Percentiles rank a stretch among this genome's conserved stretches.
These are phyloP conservation scores for Mucor sp. DNA, from an alignment of 371 early-diverging fungal genomes.

Conservation along the genomic window DNA sequence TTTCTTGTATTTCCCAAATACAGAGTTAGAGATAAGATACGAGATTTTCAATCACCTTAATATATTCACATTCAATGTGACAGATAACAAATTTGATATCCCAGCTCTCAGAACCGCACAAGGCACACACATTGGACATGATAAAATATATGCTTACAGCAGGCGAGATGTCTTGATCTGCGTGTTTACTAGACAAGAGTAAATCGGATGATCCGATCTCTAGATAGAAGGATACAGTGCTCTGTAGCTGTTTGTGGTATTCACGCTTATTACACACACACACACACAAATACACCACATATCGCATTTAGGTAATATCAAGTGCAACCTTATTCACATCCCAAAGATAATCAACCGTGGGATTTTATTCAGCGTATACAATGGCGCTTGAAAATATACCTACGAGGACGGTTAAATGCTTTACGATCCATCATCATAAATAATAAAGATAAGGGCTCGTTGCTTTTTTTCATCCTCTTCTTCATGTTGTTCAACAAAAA, in stretches of 20 bases:
- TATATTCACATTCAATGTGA: slow-evolving; percentile 3
- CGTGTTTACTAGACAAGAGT: no score
- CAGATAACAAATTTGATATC: slow-evolving; percentile 8
- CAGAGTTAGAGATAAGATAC: slow-evolving; percentile 13
- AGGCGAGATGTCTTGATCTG: not conserved
- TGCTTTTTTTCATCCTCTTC: not conserved
- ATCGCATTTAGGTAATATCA: not conserved
- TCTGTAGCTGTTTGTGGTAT: not conserved
- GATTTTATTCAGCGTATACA: not conserved
- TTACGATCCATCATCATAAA: not conserved
- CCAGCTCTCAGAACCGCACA: not conserved
- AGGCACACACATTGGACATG: not conserved
- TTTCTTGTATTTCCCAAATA: slow-evolving; percentile 3
- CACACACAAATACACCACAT: not conserved
- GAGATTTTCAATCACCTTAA: slow-evolving; percentile 6
- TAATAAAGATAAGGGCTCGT: not conserved
- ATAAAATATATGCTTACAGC: not conserved
- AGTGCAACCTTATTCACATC: not conserved
- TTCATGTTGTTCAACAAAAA: not conserved
- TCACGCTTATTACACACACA: not conserved
- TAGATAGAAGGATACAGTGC: not conserved
- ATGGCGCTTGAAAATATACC: not conserved
- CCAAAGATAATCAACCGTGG: slow-evolving; percentile 3
- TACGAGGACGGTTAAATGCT: not conserved
- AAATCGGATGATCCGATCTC: not conserved